phyloP scores from a whole-genome alignment of 2,329 filamentous ascomycete species.

The Scopulariopsis brevicaulis region DNA sequence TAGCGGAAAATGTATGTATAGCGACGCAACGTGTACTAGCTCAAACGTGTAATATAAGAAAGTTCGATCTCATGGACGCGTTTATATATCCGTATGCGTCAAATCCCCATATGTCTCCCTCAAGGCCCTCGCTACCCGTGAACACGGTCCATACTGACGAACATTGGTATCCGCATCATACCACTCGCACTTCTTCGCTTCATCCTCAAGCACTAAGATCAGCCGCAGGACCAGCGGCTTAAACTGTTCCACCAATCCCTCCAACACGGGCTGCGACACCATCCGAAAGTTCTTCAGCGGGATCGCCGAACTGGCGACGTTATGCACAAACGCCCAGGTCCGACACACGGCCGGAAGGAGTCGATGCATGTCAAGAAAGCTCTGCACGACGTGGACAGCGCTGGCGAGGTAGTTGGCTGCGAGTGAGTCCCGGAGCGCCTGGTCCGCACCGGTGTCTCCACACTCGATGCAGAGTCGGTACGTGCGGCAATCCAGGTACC shows the following conservation, averaged over 20 bases:
- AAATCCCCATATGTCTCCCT: slow-evolving; percentile 1
- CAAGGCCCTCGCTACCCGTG: neutral
- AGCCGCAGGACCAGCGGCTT: neutral
- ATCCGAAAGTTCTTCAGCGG: neutral
- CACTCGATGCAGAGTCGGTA: neutral
- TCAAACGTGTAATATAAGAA: neutral
- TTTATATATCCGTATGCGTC: too few species aligned
- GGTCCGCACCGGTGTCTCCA: neutral
- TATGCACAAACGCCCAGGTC: slow-evolving; percentile 1
- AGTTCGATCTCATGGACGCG: too few species aligned
- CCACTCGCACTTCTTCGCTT: slow-evolving; percentile 2
- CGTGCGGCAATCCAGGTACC: neutral
- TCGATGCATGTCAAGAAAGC: slow-evolving; percentile 1
- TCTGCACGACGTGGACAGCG: neutral
- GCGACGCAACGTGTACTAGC: too few species aligned
- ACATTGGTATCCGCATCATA: slow-evolving; percentile 4
- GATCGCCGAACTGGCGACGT: slow-evolving; percentile 1
- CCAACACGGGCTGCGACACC: neutral
- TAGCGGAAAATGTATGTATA: too few species aligned
- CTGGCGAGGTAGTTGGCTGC: neutral
- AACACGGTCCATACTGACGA: slow-evolving; percentile 2
- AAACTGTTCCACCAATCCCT: neutral
- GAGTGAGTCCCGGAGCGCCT: neutral
- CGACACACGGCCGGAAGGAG: neutral
- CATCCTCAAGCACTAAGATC: neutral